Evolutionary conservation across 2,329 filamentous ascomycete species (phyloP).

Genomic region (Ophiosphaerella narmari): DNA sequence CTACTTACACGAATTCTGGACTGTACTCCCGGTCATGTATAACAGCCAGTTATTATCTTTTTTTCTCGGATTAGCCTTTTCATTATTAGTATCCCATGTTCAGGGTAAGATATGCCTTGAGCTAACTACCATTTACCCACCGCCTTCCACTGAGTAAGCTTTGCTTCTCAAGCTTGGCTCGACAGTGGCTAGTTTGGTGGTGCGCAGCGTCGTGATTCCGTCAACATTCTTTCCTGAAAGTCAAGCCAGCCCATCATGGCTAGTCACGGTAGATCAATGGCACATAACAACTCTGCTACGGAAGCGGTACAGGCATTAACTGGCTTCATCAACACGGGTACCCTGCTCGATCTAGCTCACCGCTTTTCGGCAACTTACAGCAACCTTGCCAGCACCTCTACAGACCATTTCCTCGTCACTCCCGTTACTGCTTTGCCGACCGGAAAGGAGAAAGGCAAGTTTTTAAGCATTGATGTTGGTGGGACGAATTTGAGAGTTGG

Average conservation of each 20-base stretch:
- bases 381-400: constrained; percentile 40
- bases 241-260: constrained; percentile 21
- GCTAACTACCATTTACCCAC: neutral
- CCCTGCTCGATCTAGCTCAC: constrained; percentile 39
- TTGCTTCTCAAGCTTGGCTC: constrained; percentile 1
- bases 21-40: too few species aligned
- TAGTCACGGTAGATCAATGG: constrained; percentile 5
- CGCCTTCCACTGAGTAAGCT: neutral
- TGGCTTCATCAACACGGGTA: constrained; percentile 36
- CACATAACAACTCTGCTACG: constrained; percentile 9
- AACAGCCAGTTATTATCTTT: too few species aligned
- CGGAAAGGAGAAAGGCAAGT: constrained; percentile 69
- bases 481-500: constrained; percentile 72
- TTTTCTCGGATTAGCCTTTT: too few species aligned
- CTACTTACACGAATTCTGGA: too few species aligned
- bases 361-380: constrained; percentile 44
- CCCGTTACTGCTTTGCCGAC: constrained; percentile 49
- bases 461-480: constrained; percentile 56
- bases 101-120: too few species aligned
- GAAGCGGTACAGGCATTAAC: constrained; percentile 36
- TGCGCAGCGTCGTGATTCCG: neutral
- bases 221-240: constrained; percentile 3
- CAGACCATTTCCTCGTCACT: constrained; percentile 47
- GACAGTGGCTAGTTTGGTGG: constrained; percentile 2
- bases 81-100: too few species aligned